Conservation (phyloP, 2,329 filamentous ascomycete genomes). For the Tolypocladium inflatum region DNA sequence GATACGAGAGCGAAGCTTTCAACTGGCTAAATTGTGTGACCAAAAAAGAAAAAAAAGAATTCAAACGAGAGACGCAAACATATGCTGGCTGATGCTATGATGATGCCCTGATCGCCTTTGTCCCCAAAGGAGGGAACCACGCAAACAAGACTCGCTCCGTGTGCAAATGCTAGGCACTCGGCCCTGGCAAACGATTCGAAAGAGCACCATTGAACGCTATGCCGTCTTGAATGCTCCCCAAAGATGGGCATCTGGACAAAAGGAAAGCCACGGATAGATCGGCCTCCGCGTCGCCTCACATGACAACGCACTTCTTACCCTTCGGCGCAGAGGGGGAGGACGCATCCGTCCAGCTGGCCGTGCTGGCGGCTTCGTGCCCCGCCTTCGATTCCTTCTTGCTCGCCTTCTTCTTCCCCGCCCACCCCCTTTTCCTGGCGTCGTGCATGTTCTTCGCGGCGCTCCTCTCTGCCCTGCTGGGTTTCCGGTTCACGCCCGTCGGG, state of each 20-base stretch:
- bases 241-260: background rate
- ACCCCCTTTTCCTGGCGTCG: conserved; percentile 49
- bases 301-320: conserved; percentile 42
- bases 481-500: conserved; percentile 33
- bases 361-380: conserved; percentile 29
- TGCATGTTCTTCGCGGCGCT: conserved; percentile 54
- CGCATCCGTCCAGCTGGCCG: conserved; percentile 44
- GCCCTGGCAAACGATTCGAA: background rate
- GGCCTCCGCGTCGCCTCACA: conserved; percentile 24
- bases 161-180: background rate
- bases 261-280: background rate
- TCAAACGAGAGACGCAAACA: too few relatives aligned
- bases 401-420: conserved; percentile 32
- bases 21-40: background rate
- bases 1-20: too few relatives aligned
- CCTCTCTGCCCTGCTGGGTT: conserved; percentile 46
- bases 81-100: background rate
- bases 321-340: conserved; percentile 19
- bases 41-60: background rate
- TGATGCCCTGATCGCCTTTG: too few relatives aligned
- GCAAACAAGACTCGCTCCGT: background rate
- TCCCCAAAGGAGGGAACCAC: background rate
- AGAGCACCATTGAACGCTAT: background rate
- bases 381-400: conserved; percentile 19
- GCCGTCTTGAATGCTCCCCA: background rate